These are phyloP conservation scores for Rhizopus delemar DNA, from an alignment of 371 early-diverging fungal genomes.

Conservation along the genomic window DNA sequence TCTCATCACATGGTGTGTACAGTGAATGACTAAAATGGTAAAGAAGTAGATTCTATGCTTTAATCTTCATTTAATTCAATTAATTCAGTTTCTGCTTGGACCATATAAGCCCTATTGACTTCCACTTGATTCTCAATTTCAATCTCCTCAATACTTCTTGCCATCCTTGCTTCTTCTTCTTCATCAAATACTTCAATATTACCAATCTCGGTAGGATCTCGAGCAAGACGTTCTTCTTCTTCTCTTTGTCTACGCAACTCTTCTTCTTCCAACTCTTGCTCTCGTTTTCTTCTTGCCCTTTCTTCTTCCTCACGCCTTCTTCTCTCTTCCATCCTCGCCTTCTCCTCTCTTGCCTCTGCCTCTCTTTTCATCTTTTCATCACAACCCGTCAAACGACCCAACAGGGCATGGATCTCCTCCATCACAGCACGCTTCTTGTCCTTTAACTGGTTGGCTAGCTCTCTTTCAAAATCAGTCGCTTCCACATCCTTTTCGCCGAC, in stretches of 20 bases:
- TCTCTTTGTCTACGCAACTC: too few species aligned
- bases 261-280: too few species aligned
- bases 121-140: background rate
- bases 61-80: conserved; percentile 1
- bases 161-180: background rate
- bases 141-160: background rate
- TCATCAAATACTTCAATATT: background rate
- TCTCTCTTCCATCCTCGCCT: too few species aligned
- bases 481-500: background rate
- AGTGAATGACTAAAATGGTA: too few species aligned
- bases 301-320: too few species aligned
- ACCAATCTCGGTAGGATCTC: background rate
- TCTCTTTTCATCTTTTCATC: too few species aligned
- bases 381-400: too few species aligned
- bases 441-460: background rate
- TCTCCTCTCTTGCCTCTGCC: too few species aligned
- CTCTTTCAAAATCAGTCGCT: background rate
- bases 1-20: too few species aligned
- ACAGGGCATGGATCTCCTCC: too few species aligned
- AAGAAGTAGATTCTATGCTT: background rate
- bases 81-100: background rate
- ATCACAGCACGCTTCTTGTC: too few species aligned
- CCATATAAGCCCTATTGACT: background rate
- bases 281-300: too few species aligned
- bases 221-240: background rate